phyloP scores from a whole-genome alignment of 345 rosid species.

The Odontarrhena argentea region DNA sequence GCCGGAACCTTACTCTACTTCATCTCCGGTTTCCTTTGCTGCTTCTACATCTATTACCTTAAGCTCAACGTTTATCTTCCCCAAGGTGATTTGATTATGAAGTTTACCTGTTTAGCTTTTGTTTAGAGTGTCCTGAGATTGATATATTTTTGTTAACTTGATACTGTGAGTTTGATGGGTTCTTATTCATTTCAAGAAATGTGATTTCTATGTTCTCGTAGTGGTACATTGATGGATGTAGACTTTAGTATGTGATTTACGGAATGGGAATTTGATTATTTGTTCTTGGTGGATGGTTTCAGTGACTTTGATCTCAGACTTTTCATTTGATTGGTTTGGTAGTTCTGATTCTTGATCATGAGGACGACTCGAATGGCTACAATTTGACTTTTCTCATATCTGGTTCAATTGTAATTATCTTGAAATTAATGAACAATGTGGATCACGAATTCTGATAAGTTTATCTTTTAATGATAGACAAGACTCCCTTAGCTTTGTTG shows the following conservation, averaged over 20 bases:
- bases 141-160: not conserved
- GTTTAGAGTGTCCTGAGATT: not conserved
- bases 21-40: constrained; percentile 84
- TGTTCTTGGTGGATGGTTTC: not conserved
- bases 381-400: no score
- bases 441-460: not conserved
- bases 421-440: constrained; percentile 9
- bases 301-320: not conserved
- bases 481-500: constrained; percentile 3
- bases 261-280: not conserved
- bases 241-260: not conserved
- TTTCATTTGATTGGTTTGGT: not conserved
- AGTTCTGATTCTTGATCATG: not conserved
- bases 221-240: constrained; percentile 1
- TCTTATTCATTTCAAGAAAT: constrained; percentile 25
- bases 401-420: no score
- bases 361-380: not conserved
- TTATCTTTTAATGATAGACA: not conserved
- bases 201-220: not conserved
- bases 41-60: constrained; percentile 80
- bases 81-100: constrained; percentile 47
- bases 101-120: not conserved
- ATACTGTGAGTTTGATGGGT: not conserved
- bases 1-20: constrained; percentile 76
- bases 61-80: constrained; percentile 79